These are phyloP conservation scores for Falciphora oryzae DNA, from an alignment of 2,329 filamentous ascomycete species.

Conservation along the genomic window DNA sequence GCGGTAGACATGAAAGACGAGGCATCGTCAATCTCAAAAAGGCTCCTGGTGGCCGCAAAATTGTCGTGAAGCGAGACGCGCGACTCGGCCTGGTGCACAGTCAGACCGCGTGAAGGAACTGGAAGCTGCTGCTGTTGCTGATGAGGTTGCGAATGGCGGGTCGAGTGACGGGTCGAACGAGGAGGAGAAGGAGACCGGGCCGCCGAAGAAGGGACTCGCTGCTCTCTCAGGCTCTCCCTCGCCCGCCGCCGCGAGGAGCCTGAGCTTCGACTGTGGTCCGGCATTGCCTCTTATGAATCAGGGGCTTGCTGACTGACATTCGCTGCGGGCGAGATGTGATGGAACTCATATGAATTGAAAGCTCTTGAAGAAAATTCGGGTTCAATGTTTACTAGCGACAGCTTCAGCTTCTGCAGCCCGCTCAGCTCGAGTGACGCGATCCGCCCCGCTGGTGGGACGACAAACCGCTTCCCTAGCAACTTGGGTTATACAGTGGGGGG, in stretches of 20 bases:
- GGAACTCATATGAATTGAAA: neutral
- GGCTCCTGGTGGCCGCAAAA: conserved; percentile 40
- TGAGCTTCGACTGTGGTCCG: neutral
- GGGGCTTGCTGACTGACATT: too few species aligned
- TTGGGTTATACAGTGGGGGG: too few species aligned
- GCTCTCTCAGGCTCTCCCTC: neutral
- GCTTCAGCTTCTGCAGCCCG: neutral
- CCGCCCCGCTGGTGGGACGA: neutral
- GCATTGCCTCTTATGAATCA: neutral
- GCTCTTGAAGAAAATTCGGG: neutral
- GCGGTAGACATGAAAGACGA: conserved; percentile 34
- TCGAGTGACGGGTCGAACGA: too few species aligned
- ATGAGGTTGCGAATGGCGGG: neutral
- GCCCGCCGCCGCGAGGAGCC: neutral
- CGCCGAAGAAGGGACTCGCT: neutral
- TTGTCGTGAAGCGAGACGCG: conserved; percentile 42
- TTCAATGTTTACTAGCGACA: neutral
- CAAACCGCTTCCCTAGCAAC: neutral
- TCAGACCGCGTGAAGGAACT: conserved; percentile 16
- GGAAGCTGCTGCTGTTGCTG: conserved; percentile 6
- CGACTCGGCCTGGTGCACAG: conserved; percentile 28
- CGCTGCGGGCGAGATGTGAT: neutral
- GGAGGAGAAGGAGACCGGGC: neutral
- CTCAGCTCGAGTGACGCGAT: neutral
- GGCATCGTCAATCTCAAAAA: conserved; percentile 42